Conservation (phyloP, 2,329 filamentous ascomycete genomes). For the Penicillium vulpinum region DNA sequence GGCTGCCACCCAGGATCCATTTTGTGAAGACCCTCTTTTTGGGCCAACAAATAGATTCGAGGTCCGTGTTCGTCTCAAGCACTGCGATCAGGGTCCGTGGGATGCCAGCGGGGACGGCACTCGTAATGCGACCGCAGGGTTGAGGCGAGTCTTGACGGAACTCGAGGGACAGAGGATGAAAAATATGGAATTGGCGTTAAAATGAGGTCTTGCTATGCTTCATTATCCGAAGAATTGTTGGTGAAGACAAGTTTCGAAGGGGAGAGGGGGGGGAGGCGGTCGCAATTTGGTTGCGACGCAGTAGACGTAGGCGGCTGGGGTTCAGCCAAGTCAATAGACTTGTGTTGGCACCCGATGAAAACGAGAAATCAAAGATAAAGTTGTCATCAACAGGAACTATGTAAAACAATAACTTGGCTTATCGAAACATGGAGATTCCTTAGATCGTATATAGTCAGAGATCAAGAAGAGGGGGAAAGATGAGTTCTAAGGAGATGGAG, state of each 20-base stretch:
- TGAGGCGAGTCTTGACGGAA: constrained; percentile 16
- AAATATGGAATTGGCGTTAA: constrained; percentile 24
- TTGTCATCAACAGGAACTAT: background rate
- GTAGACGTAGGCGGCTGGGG: constrained; percentile 15
- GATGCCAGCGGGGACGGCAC: constrained; percentile 29
- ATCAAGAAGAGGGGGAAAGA: constrained; percentile 2
- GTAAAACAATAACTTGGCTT: background rate
- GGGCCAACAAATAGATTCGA: constrained; percentile 16
- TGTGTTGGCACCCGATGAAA: constrained; percentile 6
- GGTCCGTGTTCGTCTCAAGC: constrained; percentile 18
- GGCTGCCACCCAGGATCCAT: constrained; percentile 66
- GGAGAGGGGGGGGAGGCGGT: constrained; percentile 15
- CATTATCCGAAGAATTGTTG: constrained; percentile 27
- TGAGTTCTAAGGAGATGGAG: background rate
- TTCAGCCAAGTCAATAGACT: constrained; percentile 12
- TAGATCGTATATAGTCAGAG: background rate
- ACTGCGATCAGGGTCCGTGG: constrained; percentile 33
- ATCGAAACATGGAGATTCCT: background rate
- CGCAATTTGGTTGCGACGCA: constrained; percentile 14
- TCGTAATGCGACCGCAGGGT: constrained; percentile 29
- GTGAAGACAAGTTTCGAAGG: constrained; percentile 15
- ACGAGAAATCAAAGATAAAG: background rate
- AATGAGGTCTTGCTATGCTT: constrained; percentile 19
- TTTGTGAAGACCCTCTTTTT: constrained; percentile 29
- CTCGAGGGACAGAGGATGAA: constrained; percentile 16